Evolutionary conservation across 768 basidiomycete species (phyloP).

Genomic region (Amanita rubescens): DNA sequence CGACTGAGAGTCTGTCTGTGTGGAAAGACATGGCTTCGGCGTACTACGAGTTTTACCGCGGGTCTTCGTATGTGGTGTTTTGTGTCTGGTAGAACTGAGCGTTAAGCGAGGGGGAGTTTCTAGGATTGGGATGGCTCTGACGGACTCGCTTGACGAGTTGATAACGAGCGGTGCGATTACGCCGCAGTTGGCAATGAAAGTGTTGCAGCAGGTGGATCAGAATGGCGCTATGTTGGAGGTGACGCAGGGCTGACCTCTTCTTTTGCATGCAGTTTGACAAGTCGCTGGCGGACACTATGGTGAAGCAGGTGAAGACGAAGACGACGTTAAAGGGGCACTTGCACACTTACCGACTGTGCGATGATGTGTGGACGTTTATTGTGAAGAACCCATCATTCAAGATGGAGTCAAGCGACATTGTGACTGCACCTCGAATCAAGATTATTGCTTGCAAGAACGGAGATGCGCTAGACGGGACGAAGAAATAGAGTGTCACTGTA

Average conservation of each 20-base stretch:
- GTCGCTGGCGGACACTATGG: slow-evolving; percentile 86
- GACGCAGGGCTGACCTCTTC: not conserved
- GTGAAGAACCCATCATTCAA: slow-evolving; percentile 91
- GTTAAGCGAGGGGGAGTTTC: not conserved
- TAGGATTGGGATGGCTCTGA: slow-evolving; percentile 95
- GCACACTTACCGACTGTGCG: slow-evolving; percentile 86
- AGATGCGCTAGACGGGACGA: slow-evolving; percentile 76
- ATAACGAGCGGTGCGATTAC: slow-evolving; percentile 96
- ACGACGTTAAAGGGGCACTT: slow-evolving; percentile 93
- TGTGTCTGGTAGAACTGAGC: not conserved
- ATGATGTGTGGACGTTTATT: slow-evolving; percentile 99
- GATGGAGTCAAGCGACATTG: slow-evolving; percentile 86
- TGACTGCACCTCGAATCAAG: slow-evolving; percentile 76
- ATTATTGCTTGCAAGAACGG: slow-evolving; percentile 98
- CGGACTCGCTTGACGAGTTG: slow-evolving; percentile 96
- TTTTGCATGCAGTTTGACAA: slow-evolving; percentile 76
- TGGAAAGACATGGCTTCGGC: slow-evolving; percentile 55
- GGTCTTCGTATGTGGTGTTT: slow-evolving; percentile 65
- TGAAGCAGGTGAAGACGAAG: slow-evolving; percentile 92
- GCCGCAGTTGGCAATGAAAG: slow-evolving; percentile 97
- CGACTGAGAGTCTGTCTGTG: not conserved
- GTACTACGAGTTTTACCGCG: slow-evolving; percentile 91
- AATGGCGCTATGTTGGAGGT: not conserved
- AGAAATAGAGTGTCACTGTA: slow-evolving; percentile 43
- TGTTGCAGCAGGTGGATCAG: slow-evolving; percentile 78